phyloP scores from a whole-genome alignment of 2,329 filamentous ascomycete genomes.

The Fusarium lateritium region DNA sequence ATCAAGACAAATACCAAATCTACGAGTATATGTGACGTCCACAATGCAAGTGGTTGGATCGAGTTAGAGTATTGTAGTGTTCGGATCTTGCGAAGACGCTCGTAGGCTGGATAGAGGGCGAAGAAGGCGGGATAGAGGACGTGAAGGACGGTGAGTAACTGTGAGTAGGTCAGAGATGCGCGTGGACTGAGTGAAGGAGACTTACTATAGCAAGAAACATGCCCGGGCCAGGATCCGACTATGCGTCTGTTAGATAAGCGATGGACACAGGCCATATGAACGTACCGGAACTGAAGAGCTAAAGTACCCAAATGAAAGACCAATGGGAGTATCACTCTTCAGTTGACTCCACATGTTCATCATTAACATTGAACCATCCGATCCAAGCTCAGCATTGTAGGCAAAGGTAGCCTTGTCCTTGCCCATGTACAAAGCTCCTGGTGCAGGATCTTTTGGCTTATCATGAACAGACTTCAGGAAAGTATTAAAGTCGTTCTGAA shows the following conservation, averaged over 20 bases:
- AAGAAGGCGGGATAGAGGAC: conserved; percentile 20
- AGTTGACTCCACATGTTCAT: conserved; percentile 13
- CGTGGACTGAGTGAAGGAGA: rapidly evolving
- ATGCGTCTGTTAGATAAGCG: neutral
- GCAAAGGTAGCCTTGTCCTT: conserved; percentile 3
- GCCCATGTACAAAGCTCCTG: neutral
- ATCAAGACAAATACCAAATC: conserved; percentile 12
- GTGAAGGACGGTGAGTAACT: conserved; percentile 14
- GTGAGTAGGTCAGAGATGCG: neutral
- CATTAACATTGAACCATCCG: conserved; percentile 7
- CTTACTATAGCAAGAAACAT: conserved; percentile 12
- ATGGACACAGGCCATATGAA: neutral
- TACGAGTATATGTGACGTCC: conserved; percentile 4
- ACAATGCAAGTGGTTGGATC: conserved; percentile 7
- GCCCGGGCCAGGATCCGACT: conserved; percentile 5
- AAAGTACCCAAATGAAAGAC: neutral
- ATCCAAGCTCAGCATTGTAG: conserved; percentile 5
- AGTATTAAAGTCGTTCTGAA: neutral
- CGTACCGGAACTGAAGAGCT: neutral
- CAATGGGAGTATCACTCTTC: neutral
- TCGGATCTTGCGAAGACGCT: conserved; percentile 18
- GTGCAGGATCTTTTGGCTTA: neutral
- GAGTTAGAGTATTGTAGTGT: conserved; percentile 26
- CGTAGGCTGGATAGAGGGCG: conserved; percentile 16
- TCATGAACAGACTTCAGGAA: neutral